Evolutionary conservation across 495 filamentous ascomycete species (phyloP).

Genomic region (Neurospora discreta): DNA sequence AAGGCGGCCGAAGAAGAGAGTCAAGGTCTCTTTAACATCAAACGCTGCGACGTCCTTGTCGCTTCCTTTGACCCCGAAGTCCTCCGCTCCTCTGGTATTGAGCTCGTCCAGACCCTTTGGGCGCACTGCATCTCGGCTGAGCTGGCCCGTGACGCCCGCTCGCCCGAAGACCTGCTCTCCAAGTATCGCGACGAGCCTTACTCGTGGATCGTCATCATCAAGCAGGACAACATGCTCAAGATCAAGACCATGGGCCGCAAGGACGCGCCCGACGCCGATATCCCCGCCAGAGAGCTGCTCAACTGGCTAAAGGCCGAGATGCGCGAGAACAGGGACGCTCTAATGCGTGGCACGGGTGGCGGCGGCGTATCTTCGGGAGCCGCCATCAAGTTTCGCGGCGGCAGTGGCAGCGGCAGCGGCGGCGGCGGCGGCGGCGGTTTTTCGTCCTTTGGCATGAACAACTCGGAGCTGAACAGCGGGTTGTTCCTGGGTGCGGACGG

Average conservation of each 20-base stretch:
- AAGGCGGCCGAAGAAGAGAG: slow-evolving; percentile 44
- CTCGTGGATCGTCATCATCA: slow-evolving; percentile 78
- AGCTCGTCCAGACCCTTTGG: slow-evolving; percentile 73
- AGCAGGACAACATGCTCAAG: slow-evolving; percentile 68
- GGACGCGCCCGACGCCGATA: slow-evolving; percentile 62
- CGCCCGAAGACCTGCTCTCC: slow-evolving; percentile 65
- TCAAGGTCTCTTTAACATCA: slow-evolving; percentile 47
- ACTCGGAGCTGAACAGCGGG: slow-evolving; percentile 7
- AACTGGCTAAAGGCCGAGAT: slow-evolving; percentile 73
- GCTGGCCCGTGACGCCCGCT: slow-evolving; percentile 63
- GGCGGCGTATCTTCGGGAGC: slow-evolving; percentile 23
- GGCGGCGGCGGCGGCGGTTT: background rate
- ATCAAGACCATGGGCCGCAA: slow-evolving; percentile 62
- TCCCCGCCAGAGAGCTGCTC: slow-evolving; percentile 64
- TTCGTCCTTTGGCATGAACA: background rate
- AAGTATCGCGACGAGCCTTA: slow-evolving; percentile 62
- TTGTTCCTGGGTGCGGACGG: slow-evolving; percentile 10
- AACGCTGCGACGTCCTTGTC: slow-evolving; percentile 79
- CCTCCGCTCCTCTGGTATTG: slow-evolving; percentile 64
- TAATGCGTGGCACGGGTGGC: slow-evolving; percentile 41
- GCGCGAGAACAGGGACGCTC: slow-evolving; percentile 40
- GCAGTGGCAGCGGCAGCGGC: background rate
- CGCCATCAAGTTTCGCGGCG: slow-evolving; percentile 18
- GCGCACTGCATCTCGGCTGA: slow-evolving; percentile 79
- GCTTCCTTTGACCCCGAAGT: slow-evolving; percentile 71